Conservation (phyloP, 768 basidiomycete genomes). For the Rhizopogon sp. region DNA sequence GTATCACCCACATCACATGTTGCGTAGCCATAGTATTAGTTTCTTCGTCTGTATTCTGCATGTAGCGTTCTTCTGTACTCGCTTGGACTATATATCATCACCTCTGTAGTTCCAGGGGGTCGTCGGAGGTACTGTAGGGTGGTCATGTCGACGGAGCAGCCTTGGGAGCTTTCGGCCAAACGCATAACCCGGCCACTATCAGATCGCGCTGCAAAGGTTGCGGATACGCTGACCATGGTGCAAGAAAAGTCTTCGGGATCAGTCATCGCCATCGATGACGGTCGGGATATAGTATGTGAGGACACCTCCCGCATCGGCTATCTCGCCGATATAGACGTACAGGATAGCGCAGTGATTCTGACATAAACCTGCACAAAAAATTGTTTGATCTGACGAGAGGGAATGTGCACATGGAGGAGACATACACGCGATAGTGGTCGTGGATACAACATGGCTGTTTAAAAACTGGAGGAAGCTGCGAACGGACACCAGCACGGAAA, state of each 20-base stretch:
- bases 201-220: background rate
- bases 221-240: background rate
- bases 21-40: background rate
- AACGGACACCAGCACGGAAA: conserved; percentile 64
- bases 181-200: background rate
- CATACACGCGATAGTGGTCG: conserved; percentile 82
- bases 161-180: background rate
- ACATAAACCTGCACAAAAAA: conserved; percentile 57
- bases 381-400: background rate
- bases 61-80: background rate
- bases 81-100: background rate
- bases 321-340: conserved; percentile 85
- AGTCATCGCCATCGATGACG: conserved; percentile 52
- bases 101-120: background rate
- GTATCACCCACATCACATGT: background rate
- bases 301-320: conserved; percentile 75
- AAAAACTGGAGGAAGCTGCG: conserved; percentile 80
- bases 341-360: conserved; percentile 80
- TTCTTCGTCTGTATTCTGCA: background rate
- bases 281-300: conserved; percentile 87
- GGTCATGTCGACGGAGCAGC: too few species aligned
- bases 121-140: background rate
- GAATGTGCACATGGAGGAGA: conserved; percentile 3
- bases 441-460: conserved; percentile 73
- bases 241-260: background rate